These are phyloP conservation scores for Salvia sclarea DNA, from an alignment of 305 asterid genomes.

Conservation along the genomic window DNA sequence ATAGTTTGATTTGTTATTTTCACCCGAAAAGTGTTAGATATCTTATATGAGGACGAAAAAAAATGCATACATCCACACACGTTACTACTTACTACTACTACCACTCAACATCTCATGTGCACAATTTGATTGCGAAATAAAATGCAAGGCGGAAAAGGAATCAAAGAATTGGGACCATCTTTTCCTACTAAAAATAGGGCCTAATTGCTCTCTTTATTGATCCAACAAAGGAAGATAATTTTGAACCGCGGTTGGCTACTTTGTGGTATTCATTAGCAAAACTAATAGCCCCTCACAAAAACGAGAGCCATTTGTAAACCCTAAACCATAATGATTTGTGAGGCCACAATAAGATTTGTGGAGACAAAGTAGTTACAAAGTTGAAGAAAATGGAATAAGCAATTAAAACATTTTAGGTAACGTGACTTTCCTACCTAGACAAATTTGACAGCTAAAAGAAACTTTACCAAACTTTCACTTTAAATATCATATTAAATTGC, in stretches of 20 bases:
- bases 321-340: constrained; percentile 3
- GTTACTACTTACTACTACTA: constrained; percentile 15
- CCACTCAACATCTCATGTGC: constrained; percentile 37
- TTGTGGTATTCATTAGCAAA: constrained; percentile 7
- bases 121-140: constrained; percentile 17
- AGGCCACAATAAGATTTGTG: constrained; percentile 27
- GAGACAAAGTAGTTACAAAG: constrained; percentile 31
- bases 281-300: constrained; percentile 15
- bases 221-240: constrained; percentile 26
- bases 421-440: constrained; percentile 33
- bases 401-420: constrained; percentile 34
- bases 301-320: constrained; percentile 23
- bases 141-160: constrained; percentile 22
- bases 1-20: too few species aligned
- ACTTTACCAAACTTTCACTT: constrained; percentile 33
- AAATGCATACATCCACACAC: too few species aligned
- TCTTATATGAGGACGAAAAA: constrained; percentile 9
- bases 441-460: constrained; percentile 37
- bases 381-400: constrained; percentile 32
- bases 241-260: constrained; percentile 12
- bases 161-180: constrained; percentile 39
- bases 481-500: constrained; percentile 1
- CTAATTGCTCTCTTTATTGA: constrained; percentile 34
- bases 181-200: constrained; percentile 32
- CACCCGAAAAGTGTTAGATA: not conserved